These are phyloP conservation scores for Globisporangium apiculatum DNA, from an alignment of 352 stramenopile genomes.

Conservation along the genomic window DNA sequence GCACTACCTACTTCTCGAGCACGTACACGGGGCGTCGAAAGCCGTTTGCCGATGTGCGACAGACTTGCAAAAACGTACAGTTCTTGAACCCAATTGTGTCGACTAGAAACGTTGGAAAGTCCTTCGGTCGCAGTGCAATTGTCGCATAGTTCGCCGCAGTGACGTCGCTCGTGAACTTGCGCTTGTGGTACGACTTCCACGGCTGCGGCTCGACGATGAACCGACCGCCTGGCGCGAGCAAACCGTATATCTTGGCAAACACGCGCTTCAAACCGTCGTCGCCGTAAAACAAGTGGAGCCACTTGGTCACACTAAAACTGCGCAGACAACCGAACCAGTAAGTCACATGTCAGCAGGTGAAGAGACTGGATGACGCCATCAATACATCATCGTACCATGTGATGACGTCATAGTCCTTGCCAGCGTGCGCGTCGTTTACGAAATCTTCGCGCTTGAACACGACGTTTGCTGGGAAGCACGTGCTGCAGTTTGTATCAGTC, in stretches of 20 bases:
- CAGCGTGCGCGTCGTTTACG: constrained; percentile 42
- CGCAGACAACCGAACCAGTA: background rate
- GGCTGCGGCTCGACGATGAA: constrained; percentile 84
- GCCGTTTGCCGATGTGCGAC: constrained; percentile 65
- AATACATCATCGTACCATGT: constrained; percentile 36
- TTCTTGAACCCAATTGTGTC: constrained; percentile 55
- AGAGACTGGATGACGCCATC: too few species aligned
- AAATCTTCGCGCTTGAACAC: constrained; percentile 81
- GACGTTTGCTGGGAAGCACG: constrained; percentile 68
- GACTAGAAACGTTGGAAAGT: constrained; percentile 55
- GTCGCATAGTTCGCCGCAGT: constrained; percentile 63
- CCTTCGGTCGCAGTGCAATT: constrained; percentile 67
- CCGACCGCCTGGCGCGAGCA: constrained; percentile 56
- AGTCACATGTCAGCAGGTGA: too few species aligned
- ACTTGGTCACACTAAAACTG: constrained; percentile 88
- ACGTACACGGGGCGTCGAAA: constrained; percentile 75
- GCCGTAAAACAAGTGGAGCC: constrained; percentile 86
- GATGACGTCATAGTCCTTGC: constrained; percentile 73
- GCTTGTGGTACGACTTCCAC: constrained; percentile 86
- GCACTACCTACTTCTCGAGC: constrained; percentile 36
- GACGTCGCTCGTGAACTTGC: constrained; percentile 76
- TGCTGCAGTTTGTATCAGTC: constrained; percentile 9
- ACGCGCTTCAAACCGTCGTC: constrained; percentile 76
- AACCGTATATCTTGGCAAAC: constrained; percentile 56
- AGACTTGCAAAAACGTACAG: constrained; percentile 69